These are phyloP conservation scores for Aspergillus neotritici DNA, from an alignment of 2,329 filamentous ascomycete species.

Conservation along the genomic window DNA sequence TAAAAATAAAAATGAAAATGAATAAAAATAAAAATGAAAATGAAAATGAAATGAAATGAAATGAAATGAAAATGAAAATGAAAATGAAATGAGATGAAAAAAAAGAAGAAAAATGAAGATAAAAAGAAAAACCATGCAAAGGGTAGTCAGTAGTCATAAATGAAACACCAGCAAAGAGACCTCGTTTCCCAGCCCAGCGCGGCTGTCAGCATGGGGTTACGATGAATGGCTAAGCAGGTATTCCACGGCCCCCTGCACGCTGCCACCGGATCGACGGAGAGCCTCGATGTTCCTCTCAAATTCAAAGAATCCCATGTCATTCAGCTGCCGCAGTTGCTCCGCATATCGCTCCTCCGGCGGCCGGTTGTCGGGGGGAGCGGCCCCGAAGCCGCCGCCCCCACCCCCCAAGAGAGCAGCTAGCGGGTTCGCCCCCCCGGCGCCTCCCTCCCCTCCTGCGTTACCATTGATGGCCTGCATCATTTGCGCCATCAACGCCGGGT, in stretches of 20 bases:
- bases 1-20: background rate
- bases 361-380: slow-evolving; percentile 67
- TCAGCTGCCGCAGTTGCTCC: slow-evolving; percentile 82
- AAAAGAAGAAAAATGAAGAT: background rate
- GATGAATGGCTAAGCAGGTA: slow-evolving; percentile 35
- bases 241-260: slow-evolving; percentile 70
- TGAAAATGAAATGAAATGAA: slow-evolving; percentile 1
- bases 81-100: background rate
- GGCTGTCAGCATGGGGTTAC: slow-evolving; percentile 7
- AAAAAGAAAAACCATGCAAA: background rate
- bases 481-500: slow-evolving; percentile 54
- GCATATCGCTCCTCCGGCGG: slow-evolving; percentile 93
- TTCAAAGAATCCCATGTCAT: slow-evolving; percentile 98
- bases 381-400: slow-evolving; percentile 40
- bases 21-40: background rate
- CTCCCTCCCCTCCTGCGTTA: slow-evolving; percentile 26
- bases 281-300: slow-evolving; percentile 91
- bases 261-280: slow-evolving; percentile 80
- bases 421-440: slow-evolving; percentile 38
- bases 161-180: too few species aligned
- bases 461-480: slow-evolving; percentile 50
- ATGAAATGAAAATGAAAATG: background rate
- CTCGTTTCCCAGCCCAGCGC: background rate
- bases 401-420: slow-evolving; percentile 49
- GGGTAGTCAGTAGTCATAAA: background rate